These are phyloP conservation scores for Ceratocystis alfenasii DNA, from an alignment of 2,329 filamentous ascomycete species.

Conservation along the genomic window DNA sequence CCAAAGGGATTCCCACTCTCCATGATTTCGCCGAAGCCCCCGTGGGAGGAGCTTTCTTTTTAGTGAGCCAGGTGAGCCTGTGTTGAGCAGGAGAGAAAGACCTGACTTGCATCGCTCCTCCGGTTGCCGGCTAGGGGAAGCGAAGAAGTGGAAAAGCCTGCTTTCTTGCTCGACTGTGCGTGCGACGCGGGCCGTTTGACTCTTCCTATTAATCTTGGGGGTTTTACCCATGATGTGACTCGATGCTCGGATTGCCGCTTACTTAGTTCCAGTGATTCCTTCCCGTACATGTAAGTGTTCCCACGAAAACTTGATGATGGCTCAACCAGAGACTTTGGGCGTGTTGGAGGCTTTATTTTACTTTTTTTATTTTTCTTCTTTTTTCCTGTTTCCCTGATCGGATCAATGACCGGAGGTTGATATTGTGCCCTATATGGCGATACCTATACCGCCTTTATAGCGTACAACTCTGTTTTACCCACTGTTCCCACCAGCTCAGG, in stretches of 20 bases:
- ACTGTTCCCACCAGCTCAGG: no score
- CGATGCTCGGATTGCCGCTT: slow-evolving; percentile 10
- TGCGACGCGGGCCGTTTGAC: not conserved
- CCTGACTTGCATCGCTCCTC: no score
- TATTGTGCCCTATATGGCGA: no score
- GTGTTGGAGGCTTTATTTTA: not conserved
- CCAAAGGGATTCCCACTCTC: not conserved
- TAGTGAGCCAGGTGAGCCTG: not conserved
- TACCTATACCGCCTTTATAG: no score
- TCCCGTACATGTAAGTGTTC: slow-evolving; percentile 22
- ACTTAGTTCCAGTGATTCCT: slow-evolving; percentile 19
- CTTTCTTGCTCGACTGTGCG: not conserved
- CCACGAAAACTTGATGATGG: not conserved
- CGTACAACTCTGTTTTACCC: no score
- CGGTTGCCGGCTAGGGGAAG: no score
- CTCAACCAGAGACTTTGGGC: not conserved
- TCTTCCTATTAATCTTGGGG: not conserved
- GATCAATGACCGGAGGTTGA: no score
- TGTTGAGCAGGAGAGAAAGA: not conserved
- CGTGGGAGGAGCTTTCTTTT: not conserved
- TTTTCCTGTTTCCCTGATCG: no score
- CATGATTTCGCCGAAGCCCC: slow-evolving; percentile 15
- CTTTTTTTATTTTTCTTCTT: no score
- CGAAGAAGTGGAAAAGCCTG: not conserved
- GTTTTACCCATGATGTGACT: not conserved